These are phyloP conservation scores for Linnemannia schmuckeri DNA, from an alignment of 192 early-diverging fungal genomes.

Conservation along the genomic window DNA sequence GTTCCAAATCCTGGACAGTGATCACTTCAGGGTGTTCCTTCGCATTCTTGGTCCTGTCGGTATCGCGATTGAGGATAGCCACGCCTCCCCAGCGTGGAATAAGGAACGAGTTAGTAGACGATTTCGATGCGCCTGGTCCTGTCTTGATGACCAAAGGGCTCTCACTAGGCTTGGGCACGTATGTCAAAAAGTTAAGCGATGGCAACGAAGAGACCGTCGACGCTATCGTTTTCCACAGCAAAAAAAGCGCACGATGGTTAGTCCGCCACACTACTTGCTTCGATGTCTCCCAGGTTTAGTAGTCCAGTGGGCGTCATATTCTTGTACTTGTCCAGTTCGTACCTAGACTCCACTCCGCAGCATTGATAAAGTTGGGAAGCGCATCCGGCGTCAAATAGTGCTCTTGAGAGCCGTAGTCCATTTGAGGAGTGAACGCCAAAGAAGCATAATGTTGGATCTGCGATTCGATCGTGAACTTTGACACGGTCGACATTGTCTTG, in stretches of 20 bases:
- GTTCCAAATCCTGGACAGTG: conserved; percentile 68
- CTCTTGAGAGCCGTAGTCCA: conserved; percentile 46
- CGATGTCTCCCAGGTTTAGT: too few relatives aligned
- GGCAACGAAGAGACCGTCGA: conserved; percentile 86
- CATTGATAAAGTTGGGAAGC: conserved; percentile 94
- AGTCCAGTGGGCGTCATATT: neutral
- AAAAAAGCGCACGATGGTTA: neutral
- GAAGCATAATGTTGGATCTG: conserved; percentile 90
- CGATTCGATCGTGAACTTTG: conserved; percentile 82
- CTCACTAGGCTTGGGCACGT: conserved; percentile 77
- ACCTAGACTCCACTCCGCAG: conserved; percentile 96
- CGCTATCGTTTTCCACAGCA: conserved; percentile 59
- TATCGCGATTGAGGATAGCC: conserved; percentile 74
- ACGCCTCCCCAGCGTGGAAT: conserved; percentile 98
- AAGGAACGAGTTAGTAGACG: conserved; percentile 82
- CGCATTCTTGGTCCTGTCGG: conserved; percentile 1
- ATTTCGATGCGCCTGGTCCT: conserved; percentile 58
- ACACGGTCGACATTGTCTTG: conserved; percentile 73
- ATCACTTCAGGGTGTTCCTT: conserved; percentile 39
- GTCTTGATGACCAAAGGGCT: conserved; percentile 80
- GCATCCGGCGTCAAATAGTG: conserved; percentile 74
- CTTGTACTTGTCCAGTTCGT: neutral
- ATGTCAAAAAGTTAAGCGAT: conserved; percentile 92
- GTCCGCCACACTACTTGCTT: neutral
- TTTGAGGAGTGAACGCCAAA: conserved; percentile 76